These are phyloP conservation scores for Termitomyces titanicus DNA, from an alignment of 768 basidiomycete genomes.

Conservation along the genomic window DNA sequence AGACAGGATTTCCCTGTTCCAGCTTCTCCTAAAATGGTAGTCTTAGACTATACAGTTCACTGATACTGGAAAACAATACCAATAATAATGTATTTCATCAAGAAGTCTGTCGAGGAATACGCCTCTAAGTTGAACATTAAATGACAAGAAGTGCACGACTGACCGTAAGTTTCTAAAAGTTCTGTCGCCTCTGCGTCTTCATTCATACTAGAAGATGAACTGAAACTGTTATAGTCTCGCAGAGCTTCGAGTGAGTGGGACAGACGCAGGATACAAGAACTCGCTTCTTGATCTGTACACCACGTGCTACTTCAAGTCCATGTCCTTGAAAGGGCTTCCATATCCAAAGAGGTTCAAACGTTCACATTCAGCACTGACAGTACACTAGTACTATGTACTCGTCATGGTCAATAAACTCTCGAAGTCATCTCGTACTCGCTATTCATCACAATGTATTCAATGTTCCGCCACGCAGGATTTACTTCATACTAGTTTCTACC, in stretches of 20 bases:
- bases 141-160: slow-evolving; percentile 13
- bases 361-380: too few relatives aligned
- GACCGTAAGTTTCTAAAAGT: slow-evolving; percentile 92
- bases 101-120: slow-evolving; percentile 66
- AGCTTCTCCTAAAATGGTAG: slow-evolving; percentile 69
- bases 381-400: too few relatives aligned
- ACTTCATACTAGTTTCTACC: neutral
- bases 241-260: slow-evolving; percentile 6
- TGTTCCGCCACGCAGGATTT: neutral
- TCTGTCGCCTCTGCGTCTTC: slow-evolving; percentile 86
- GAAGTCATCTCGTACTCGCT: neutral
- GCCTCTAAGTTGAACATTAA: slow-evolving; percentile 2
- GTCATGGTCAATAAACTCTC: neutral
- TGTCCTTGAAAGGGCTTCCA: too few relatives aligned
- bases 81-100: slow-evolving; percentile 98
- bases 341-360: too few relatives aligned
- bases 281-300: neutral
- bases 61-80: slow-evolving; percentile 43
- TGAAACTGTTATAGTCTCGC: slow-evolving; percentile 2
- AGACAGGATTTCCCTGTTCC: slow-evolving; percentile 98
- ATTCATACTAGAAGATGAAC: slow-evolving; percentile 42
- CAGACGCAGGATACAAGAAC: neutral
- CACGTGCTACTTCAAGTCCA: slow-evolving; percentile 10
- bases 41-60: slow-evolving; percentile 6
- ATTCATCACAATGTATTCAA: neutral